These are phyloP conservation scores for Mucor piriformis DNA, from an alignment of 371 early-diverging fungal genomes.

Conservation along the genomic window DNA sequence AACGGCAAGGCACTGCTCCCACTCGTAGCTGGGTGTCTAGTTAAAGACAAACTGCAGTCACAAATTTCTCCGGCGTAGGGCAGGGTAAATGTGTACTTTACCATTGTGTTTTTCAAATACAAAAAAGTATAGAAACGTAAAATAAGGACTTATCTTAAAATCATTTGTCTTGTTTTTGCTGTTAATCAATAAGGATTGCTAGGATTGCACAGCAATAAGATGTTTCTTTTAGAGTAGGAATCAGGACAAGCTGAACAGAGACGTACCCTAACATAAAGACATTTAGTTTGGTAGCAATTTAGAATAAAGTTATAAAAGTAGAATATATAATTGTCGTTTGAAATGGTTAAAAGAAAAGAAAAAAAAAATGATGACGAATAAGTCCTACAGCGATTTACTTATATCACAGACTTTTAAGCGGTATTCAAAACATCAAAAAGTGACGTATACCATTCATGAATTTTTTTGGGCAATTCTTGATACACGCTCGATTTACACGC, in stretches of 20 bases:
- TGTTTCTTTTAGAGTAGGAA: constrained; percentile 15
- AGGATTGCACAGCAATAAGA: constrained; percentile 16
- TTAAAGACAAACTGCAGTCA: constrained; percentile 14
- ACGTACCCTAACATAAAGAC: constrained; percentile 51
- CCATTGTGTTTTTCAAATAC: constrained; percentile 14
- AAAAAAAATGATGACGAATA: constrained; percentile 9
- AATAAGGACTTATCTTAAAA: constrained; percentile 12
- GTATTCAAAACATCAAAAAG: no score
- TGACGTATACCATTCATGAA: no score
- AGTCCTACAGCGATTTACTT: neutral
- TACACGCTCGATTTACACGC: no score
- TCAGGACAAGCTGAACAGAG: constrained; percentile 14
- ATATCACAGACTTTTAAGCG: no score
- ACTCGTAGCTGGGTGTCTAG: constrained; percentile 17
- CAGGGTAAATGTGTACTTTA: constrained; percentile 20
- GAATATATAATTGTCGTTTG: constrained; percentile 17
- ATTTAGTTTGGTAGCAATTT: constrained; percentile 53
- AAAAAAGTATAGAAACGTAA: constrained; percentile 17
- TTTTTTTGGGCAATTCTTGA: no score
- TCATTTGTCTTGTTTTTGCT: constrained; percentile 18
- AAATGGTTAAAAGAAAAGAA: constrained; percentile 1
- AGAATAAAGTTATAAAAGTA: constrained; percentile 26
- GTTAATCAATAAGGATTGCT: constrained; percentile 12
- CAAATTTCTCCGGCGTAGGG: constrained; percentile 15
- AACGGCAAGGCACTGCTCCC: constrained; percentile 38